Evolutionary conservation across 1,284 basidiomycete species (phyloP), one percentile per base, ranked within the genome.

Genomic region (Gymnopus androsaceus): DNA sequence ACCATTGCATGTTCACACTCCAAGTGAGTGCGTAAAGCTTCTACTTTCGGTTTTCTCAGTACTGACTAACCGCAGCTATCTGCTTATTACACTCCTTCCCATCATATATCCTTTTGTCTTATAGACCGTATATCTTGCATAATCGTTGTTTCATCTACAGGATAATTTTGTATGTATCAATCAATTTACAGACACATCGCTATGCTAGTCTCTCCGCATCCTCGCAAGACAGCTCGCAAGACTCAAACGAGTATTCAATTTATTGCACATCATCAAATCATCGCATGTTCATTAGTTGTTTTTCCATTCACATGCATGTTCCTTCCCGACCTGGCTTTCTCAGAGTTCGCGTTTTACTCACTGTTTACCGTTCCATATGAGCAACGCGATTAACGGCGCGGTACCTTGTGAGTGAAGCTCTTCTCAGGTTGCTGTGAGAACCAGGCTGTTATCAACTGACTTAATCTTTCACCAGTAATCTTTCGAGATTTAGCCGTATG

Each of bases 81-180:
- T n/a, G n/a, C 31, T 40, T 62, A 59, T 59, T 48, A 57, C 56
- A 64, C 59, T 52, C 62, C 65, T 65, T 60, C 61, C n/a, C n/a
- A n/a, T 64, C 56, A 59, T 66, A 60, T 61, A 55, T 61, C 61
- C 58, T 61, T 61, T 31, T 57, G 57, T 64, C 55, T 40, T 54
- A 53, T 50, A 56, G 47, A 51, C 33, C 64, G 60, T 65, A 62
- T 59, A 66, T 59, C 57, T 42, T 62, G 66, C 63, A 59, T 68
- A 63, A 68, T 68, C 63, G 60, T 60, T 63, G 54, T 64, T 64
- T 66, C 59, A 66, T 67, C 65, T 67, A 67, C 68, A 66, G 69
- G 66, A 70, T 70, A 71, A 69, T 70, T 34, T 36, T 48, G 46
- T 50, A 62, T 72, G 65, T 70, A 70, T 56, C 51, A 59, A 47